These are phyloP conservation scores for Cordyceps javanica DNA, from an alignment of 2,329 filamentous ascomycete genomes.

Conservation along the genomic window DNA sequence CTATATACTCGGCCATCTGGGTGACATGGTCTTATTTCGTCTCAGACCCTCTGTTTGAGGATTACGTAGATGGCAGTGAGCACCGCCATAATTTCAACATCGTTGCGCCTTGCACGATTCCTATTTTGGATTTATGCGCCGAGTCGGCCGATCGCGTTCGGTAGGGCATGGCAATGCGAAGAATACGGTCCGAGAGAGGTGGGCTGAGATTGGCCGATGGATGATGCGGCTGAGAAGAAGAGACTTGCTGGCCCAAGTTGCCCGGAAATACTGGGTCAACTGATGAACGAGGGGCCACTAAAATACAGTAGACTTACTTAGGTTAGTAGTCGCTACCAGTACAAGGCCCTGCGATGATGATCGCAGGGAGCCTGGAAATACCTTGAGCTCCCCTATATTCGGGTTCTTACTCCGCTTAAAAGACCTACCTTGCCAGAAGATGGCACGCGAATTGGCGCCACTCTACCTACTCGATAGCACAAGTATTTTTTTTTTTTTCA, in stretches of 20 bases:
- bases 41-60: not conserved
- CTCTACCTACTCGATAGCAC: too few species aligned
- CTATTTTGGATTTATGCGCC: not conserved
- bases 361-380: not conserved
- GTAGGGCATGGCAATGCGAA: slow-evolving; percentile 4
- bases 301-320: too few species aligned
- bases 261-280: slow-evolving; percentile 10
- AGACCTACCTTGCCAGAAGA: too few species aligned
- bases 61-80: not conserved
- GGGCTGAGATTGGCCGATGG: not conserved
- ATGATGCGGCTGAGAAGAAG: not conserved
- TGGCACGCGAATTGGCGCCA: too few species aligned
- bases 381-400: too few species aligned
- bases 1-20: not conserved
- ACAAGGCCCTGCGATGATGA: not conserved
- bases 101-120: not conserved
- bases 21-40: not conserved
- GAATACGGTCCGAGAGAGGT: slow-evolving; percentile 2
- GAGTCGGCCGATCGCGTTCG: slow-evolving; percentile 3
- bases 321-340: not conserved
- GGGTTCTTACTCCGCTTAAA: too few species aligned
- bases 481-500: too few species aligned
- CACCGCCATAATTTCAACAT: not conserved
- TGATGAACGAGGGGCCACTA: too few species aligned
- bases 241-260: not conserved